These are phyloP conservation scores for Papilionanthe hybrid DNA, from an alignment of 116 monocot species.

Conservation along the genomic window DNA sequence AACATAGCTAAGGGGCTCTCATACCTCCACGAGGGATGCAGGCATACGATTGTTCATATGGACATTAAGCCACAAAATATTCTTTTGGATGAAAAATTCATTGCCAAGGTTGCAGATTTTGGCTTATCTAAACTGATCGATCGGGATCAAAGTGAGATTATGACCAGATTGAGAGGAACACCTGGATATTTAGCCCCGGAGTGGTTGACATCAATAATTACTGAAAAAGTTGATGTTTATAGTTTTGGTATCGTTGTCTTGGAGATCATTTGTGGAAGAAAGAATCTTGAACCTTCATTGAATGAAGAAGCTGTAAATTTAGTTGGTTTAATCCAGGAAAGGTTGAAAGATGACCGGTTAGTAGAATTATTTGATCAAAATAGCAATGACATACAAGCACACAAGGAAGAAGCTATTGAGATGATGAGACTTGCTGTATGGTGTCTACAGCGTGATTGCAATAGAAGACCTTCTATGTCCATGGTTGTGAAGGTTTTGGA, in stretches of 20 bases:
- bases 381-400: neutral
- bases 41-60: slow-evolving; percentile 11
- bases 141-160: neutral
- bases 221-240: slow-evolving; percentile 8
- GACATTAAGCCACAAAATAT: slow-evolving; percentile 12
- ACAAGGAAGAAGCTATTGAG: neutral
- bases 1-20: slow-evolving; percentile 25
- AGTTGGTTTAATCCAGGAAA: slow-evolving; percentile 6
- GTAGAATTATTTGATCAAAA: neutral
- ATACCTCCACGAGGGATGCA: slow-evolving; percentile 4
- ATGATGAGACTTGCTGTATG: slow-evolving; percentile 15
- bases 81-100: slow-evolving; percentile 1
- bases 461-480: slow-evolving; percentile 14
- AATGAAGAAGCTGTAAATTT: neutral
- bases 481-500: slow-evolving; percentile 10
- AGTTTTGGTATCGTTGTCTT: slow-evolving; percentile 1
- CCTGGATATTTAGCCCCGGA: slow-evolving; percentile 10
- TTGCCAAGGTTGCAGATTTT: slow-evolving; percentile 9
- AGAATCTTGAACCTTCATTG: neutral
- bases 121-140: slow-evolving; percentile 9
- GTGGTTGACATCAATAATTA: slow-evolving; percentile 15
- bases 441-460: slow-evolving; percentile 14
- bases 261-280: slow-evolving; percentile 2
- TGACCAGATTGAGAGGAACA: slow-evolving; percentile 14
- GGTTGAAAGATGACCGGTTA: neutral